Evolutionary conservation across 2,329 filamentous ascomycete genomes (phyloP).

Genomic region (Clonostachys chloroleuca): DNA sequence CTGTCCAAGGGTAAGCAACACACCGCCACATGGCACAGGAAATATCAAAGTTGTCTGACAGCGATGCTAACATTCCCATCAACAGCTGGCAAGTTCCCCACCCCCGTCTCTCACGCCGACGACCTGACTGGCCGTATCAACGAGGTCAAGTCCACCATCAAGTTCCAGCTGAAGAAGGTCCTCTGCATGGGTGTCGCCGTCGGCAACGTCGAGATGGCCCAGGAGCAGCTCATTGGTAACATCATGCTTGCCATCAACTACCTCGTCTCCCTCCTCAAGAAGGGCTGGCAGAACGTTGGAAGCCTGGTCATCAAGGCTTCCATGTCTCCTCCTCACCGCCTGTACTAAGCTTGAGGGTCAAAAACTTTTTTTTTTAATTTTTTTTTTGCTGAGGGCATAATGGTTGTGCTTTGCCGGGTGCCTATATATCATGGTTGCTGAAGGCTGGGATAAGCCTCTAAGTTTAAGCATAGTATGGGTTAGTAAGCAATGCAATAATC

Average conservation of each 20-base stretch:
- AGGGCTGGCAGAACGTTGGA: conserved; percentile 99
- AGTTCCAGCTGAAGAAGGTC: conserved; percentile 99
- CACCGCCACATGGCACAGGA: background rate
- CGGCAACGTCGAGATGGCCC: conserved; percentile 95
- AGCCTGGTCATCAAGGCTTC: conserved; percentile 99
- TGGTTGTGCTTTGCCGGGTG: no score
- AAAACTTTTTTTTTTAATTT: no score
- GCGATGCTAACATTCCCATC: conserved; percentile 5
- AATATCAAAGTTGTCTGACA: conserved; percentile 7
- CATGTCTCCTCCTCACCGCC: conserved; percentile 97
- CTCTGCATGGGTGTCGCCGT: conserved; percentile 99
- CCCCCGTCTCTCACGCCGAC: conserved; percentile 93
- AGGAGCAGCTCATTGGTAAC: conserved; percentile 96
- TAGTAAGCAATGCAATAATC: no score
- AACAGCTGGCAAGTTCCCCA: conserved; percentile 97
- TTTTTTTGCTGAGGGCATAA: no score
- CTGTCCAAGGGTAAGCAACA: conserved; percentile 81
- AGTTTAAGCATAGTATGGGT: no score
- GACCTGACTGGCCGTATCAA: conserved; percentile 93
- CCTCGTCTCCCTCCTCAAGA: conserved; percentile 98
- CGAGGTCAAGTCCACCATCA: conserved; percentile 99
- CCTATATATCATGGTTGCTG: no score
- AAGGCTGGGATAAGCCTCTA: no score
- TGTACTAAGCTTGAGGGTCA: conserved; percentile 66
- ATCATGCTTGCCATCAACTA: conserved; percentile 99